Base-by-base conservation (phyloP, 2,329 filamentous ascomycete species). In the Aureobasidium sp. region DNA sequence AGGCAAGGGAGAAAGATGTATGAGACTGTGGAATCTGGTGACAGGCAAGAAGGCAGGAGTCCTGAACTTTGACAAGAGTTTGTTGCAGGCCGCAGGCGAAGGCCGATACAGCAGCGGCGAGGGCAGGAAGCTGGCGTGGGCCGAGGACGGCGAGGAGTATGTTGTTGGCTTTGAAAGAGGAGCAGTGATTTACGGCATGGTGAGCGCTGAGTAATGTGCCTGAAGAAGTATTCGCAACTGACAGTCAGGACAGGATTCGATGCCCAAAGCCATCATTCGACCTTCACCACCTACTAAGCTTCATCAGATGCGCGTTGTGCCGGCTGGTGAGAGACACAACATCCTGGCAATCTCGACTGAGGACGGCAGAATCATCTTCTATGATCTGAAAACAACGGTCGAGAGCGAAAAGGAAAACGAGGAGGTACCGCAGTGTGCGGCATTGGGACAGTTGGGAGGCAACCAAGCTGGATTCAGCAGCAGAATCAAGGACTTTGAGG, bases 1-100 rank as follows among this genome's bases (percentile, higher is more conserved):
- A 36, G 92, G 93, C 71, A 93, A 91, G 73, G 94, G 94, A 70
- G 96, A 99, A 82, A 90, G 90, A 70, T 94, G 91, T 74, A 97
- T 99, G 93, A 85, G 96, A 69, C 79, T 98, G 70, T 99, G 96
- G 96, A 98, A 99, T 75, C 79, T 99, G 69, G 94, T 98, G 70
- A 98, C 95, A 3, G 96, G 95, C 20, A 97, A 95, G 82, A 98
- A 97, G 82, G 95, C 95, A 1, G 94, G 95, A 36, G 95, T 97
- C 61, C 82, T 99, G 71, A 96, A 93, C 76, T 98, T 98, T 77
- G 88, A 87, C 70, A 86, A 88, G 66, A 88, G 91, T 0, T 85
- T 96, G 73, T 83, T 98, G 61, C 84, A 88, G 51, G 89, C 92
- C 71, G 88, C 92, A 15, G 93, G 93, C 53, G 94, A 97, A 81